A percentile compares a stretch with the other conserved stretches of the same genome.
Conservation (phyloP, 2,329 filamentous ascomycete species). For the Aureobasidium namibiae region DNA sequence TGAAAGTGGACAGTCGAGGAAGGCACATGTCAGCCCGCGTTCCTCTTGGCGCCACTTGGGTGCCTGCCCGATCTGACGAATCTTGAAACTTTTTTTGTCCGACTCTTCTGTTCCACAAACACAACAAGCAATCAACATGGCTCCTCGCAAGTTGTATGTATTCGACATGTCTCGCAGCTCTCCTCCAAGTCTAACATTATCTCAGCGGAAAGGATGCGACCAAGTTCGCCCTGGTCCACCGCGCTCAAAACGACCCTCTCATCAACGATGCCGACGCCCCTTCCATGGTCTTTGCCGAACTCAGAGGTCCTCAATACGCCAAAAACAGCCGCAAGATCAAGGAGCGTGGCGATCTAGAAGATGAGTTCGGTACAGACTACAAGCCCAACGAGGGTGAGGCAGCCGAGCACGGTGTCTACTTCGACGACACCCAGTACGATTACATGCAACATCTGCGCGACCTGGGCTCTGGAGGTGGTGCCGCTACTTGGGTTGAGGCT, state of each 20-base stretch:
- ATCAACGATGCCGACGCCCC: constrained; percentile 88
- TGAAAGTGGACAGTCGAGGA: neutral
- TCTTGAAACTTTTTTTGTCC: neutral
- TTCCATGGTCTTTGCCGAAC: constrained; percentile 79
- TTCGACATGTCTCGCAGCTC: neutral
- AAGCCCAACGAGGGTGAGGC: constrained; percentile 93
- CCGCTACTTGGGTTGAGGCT: constrained; percentile 75
- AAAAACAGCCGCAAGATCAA: constrained; percentile 25
- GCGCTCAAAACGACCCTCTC: constrained; percentile 92
- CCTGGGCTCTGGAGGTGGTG: constrained; percentile 53
- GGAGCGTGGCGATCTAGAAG: constrained; percentile 64
- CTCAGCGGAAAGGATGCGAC: constrained; percentile 68
- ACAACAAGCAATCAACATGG: constrained; percentile 48
- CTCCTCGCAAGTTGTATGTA: constrained; percentile 60
- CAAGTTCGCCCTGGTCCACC: constrained; percentile 90
- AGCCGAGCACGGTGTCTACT: constrained; percentile 88
- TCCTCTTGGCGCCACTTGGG: neutral
- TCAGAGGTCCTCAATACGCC: constrained; percentile 18
- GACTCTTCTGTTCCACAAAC: neutral
- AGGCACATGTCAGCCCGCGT: constrained; percentile 1
- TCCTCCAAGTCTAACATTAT: neutral
- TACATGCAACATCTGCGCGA: constrained; percentile 99
- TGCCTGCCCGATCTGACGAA: neutral
- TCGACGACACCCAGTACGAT: constrained; percentile 90
- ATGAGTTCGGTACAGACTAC: constrained; percentile 61